Conservation (phyloP, 352 stramenopile genomes). For the Phytophthora pini region DNA sequence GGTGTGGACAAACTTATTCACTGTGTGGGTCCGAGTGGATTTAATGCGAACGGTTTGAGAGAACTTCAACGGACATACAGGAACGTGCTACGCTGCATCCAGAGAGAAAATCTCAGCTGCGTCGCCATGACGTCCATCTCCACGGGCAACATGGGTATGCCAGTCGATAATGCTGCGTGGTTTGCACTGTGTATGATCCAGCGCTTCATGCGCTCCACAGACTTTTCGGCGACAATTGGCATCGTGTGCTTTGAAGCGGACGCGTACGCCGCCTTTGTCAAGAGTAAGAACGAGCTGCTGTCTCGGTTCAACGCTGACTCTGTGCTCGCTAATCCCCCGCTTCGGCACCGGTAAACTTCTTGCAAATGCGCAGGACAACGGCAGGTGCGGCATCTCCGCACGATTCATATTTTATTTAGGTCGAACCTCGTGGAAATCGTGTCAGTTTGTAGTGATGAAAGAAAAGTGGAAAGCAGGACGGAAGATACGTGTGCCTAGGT, state of each 20-base stretch:
- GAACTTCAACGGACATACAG: conserved; percentile 41
- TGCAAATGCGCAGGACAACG: background rate
- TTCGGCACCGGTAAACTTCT: conserved; percentile 14
- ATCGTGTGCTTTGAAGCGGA: conserved; percentile 61
- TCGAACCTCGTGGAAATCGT: conserved; percentile 19
- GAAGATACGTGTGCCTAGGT: conserved; percentile 13
- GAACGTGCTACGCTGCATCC: conserved; percentile 43
- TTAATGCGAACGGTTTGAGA: conserved; percentile 30
- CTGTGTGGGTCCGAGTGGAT: conserved; percentile 54
- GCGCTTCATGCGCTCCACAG: conserved; percentile 50
- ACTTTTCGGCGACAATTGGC: conserved; percentile 54
- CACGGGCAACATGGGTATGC: conserved; percentile 63
- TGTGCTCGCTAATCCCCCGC: conserved; percentile 23
- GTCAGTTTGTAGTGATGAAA: conserved; percentile 16
- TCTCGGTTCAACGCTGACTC: conserved; percentile 27
- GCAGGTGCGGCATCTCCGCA: background rate
- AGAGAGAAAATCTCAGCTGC: conserved; percentile 52
- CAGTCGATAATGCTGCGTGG: conserved; percentile 38
- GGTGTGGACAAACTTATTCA: conserved; percentile 68
- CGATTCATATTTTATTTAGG: conserved; percentile 38
- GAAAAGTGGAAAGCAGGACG: conserved; percentile 9
- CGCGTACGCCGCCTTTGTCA: conserved; percentile 47
- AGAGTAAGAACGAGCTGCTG: conserved; percentile 34
- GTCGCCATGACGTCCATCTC: conserved; percentile 73
- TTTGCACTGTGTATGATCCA: conserved; percentile 61